Percentiles rank a stretch among this genome's conserved stretches.
Evolutionary conservation across 257 asterid genomes (phyloP).

Genomic region (Jaltomata sinuosa): DNA sequence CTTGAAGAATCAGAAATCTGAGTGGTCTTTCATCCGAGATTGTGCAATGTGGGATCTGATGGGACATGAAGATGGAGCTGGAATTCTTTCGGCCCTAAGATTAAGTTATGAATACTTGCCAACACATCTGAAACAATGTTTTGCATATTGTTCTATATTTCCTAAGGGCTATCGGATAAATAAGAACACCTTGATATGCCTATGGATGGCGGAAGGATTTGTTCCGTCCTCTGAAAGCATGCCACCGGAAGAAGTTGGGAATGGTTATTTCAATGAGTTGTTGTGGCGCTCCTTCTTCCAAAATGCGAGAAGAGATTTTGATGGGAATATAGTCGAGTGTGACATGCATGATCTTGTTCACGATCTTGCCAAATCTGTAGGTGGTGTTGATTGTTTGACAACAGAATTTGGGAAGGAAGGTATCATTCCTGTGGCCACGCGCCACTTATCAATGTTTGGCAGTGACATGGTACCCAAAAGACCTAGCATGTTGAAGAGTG

Average conservation of each 20-base stretch:
- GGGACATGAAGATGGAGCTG: conserved; percentile 17
- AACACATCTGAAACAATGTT: conserved; percentile 47
- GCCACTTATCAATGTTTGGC: neutral
- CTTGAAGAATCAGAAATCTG: conserved; percentile 30
- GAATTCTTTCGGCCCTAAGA: conserved; percentile 43
- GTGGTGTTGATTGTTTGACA: neutral
- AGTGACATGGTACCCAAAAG: neutral
- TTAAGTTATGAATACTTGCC: conserved; percentile 58
- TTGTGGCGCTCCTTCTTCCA: conserved; percentile 48
- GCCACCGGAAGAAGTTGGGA: conserved; percentile 35
- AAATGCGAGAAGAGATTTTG: neutral
- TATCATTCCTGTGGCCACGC: neutral
- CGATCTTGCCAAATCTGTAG: conserved; percentile 8
- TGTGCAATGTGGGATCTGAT: conserved; percentile 55
- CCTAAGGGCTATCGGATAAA: conserved; percentile 61
- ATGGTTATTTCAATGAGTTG: conserved; percentile 42
- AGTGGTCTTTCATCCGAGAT: conserved; percentile 38
- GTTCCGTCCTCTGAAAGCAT: conserved; percentile 15
- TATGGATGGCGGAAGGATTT: conserved; percentile 69
- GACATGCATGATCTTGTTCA: conserved; percentile 7
- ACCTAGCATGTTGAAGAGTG: neutral
- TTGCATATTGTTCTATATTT: conserved; percentile 57
- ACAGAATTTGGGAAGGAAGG: neutral
- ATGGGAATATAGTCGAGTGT: neutral
- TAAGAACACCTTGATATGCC: conserved; percentile 32